Conservation (phyloP, 768 basidiomycete genomes). For the Lactifluus subvellereus region DNA sequence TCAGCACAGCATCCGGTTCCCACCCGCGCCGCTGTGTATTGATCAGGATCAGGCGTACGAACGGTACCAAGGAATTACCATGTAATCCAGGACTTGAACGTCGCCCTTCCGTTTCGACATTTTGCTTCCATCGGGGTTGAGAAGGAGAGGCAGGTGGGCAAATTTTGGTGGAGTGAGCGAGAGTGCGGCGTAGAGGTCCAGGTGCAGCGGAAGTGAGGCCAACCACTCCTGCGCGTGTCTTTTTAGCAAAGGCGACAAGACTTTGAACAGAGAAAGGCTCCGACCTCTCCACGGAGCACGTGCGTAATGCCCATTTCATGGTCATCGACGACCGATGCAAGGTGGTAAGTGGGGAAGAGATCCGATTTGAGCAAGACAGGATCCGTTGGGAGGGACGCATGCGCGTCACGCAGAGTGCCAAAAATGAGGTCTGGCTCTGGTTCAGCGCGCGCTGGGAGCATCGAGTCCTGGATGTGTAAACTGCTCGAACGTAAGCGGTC, state of each 20-base stretch:
- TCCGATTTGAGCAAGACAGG: constrained; percentile 91
- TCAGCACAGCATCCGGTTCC: constrained; percentile 84
- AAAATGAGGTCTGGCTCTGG: constrained; percentile 66
- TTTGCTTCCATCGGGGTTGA: constrained; percentile 88
- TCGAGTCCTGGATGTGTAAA: constrained; percentile 44
- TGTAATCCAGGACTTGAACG: constrained; percentile 80
- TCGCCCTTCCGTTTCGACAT: constrained; percentile 94
- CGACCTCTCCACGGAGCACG: constrained; percentile 87
- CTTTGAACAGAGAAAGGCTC: constrained; percentile 13
- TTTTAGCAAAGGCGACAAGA: constrained; percentile 3
- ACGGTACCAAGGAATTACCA: constrained; percentile 43
- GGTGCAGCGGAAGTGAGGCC: constrained; percentile 84
- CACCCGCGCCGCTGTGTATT: constrained; percentile 66
- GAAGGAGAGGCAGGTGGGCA: constrained; percentile 84
- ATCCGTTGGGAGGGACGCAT: constrained; percentile 77
- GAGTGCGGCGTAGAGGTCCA: constrained; percentile 81
- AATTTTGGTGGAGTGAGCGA: constrained; percentile 69
- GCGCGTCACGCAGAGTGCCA: constrained; percentile 64
- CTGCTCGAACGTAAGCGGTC: constrained; percentile 8
- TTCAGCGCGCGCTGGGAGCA: constrained; percentile 44
- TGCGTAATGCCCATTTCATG: constrained; percentile 95
- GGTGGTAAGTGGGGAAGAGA: constrained; percentile 90
- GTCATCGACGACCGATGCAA: constrained; percentile 95
- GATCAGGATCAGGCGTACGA: not conserved
- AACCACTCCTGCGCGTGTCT: constrained; percentile 77